phyloP scores from a whole-genome alignment of 2,329 filamentous ascomycete species.

The Emmonsia crescens region DNA sequence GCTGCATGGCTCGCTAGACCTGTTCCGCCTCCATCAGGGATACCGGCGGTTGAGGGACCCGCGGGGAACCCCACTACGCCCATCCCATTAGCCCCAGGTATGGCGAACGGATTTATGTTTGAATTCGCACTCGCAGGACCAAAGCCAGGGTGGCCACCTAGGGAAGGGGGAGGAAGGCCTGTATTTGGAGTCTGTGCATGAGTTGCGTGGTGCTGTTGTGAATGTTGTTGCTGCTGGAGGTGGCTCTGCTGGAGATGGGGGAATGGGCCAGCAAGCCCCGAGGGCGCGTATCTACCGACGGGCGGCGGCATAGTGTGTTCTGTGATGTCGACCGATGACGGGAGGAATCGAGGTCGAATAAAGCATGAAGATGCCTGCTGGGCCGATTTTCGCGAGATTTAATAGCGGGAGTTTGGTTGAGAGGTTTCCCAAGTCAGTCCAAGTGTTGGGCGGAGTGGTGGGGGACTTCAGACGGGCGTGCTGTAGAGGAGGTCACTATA shows the following conservation, averaged over 20 bases:
- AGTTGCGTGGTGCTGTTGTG: slow-evolving; percentile 32
- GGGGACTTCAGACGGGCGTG: neutral
- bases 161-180: slow-evolving; percentile 44
- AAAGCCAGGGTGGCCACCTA: slow-evolving; percentile 61
- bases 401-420: neutral
- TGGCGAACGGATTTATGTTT: slow-evolving; percentile 55
- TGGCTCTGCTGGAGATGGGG: slow-evolving; percentile 44
- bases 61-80: slow-evolving; percentile 47
- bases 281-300: slow-evolving; percentile 46
- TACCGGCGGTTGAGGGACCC: slow-evolving; percentile 39
- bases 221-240: slow-evolving; percentile 34
- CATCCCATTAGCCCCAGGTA: slow-evolving; percentile 45
- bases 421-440: neutral
- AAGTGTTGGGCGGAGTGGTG: neutral
- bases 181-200: slow-evolving; percentile 37
- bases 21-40: slow-evolving; percentile 44
- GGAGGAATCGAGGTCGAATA: slow-evolving; percentile 11
- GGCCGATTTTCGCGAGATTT: slow-evolving; percentile 9
- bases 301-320: slow-evolving; percentile 46
- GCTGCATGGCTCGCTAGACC: slow-evolving; percentile 79
- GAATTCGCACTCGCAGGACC: slow-evolving; percentile 51
- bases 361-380: slow-evolving; percentile 14
- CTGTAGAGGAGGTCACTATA: neutral
- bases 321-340: slow-evolving; percentile 10
- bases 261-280: slow-evolving; percentile 50